Evolutionary conservation across 208 protist genomes (phyloP).

Genomic region (Angomonas ambiguus): DNA sequence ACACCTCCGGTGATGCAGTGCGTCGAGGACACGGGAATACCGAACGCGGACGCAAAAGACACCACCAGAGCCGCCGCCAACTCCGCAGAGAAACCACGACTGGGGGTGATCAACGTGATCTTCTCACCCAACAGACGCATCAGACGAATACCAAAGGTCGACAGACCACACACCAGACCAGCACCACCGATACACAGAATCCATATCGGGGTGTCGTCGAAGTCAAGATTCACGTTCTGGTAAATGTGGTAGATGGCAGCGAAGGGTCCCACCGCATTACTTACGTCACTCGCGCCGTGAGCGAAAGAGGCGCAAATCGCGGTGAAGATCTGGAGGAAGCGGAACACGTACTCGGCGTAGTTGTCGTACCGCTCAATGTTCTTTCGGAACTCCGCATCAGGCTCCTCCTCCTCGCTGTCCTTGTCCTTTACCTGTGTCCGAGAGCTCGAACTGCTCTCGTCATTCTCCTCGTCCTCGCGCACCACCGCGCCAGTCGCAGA

Average conservation of each 20-base stretch:
- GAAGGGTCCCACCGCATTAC: slow-evolving; percentile 64
- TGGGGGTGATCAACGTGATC: slow-evolving; percentile 61
- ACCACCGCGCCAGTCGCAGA: neutral
- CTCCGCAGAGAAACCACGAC: slow-evolving; percentile 54
- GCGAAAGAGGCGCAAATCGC: slow-evolving; percentile 67
- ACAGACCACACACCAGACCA: slow-evolving; percentile 51
- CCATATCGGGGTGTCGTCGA: slow-evolving; percentile 38
- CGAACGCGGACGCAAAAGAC: slow-evolving; percentile 58
- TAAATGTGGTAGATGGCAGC: slow-evolving; percentile 61
- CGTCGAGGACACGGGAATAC: slow-evolving; percentile 82
- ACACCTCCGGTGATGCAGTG: slow-evolving; percentile 86
- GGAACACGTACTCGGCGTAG: slow-evolving; percentile 54
- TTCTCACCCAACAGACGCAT: slow-evolving; percentile 59
- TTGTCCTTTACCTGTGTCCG: slow-evolving; percentile 4
- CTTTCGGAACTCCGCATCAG: slow-evolving; percentile 17
- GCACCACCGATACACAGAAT: slow-evolving; percentile 52
- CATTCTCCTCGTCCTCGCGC: neutral
- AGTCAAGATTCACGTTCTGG: slow-evolving; percentile 2
- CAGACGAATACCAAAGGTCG: slow-evolving; percentile 54
- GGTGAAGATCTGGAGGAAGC: slow-evolving; percentile 71
- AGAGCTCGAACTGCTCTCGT: neutral
- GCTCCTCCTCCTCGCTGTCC: neutral
- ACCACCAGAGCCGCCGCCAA: slow-evolving; percentile 56
- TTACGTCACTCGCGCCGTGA: slow-evolving; percentile 70
- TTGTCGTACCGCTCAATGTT: slow-evolving; percentile 30